These are phyloP conservation scores for Shiraia bambusicola DNA, from an alignment of 2,329 filamentous ascomycete species.

Conservation along the genomic window DNA sequence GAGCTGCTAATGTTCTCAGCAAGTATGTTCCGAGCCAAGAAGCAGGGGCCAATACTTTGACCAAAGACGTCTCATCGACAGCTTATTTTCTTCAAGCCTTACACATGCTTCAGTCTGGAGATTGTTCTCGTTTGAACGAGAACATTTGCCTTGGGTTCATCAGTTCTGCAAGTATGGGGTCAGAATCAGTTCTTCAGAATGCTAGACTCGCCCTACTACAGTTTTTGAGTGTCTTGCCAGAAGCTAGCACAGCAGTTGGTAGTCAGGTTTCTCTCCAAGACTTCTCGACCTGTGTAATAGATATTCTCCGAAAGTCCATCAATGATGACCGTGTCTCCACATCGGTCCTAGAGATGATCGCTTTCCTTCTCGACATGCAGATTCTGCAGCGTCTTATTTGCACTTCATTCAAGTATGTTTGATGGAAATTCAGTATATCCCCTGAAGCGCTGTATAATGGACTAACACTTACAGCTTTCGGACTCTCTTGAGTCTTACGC, in stretches of 20 bases:
- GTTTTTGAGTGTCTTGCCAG: slow-evolving; percentile 34
- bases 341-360: slow-evolving; percentile 73
- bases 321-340: slow-evolving; percentile 69
- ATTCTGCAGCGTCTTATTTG: slow-evolving; percentile 44
- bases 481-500: slow-evolving; percentile 67
- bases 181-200: slow-evolving; percentile 71
- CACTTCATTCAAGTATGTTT: slow-evolving; percentile 57
- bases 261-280: slow-evolving; percentile 26
- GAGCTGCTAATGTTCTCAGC: slow-evolving; percentile 29
- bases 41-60: slow-evolving; percentile 3
- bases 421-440: neutral
- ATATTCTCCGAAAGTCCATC: slow-evolving; percentile 33
- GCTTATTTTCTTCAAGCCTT: slow-evolving; percentile 61
- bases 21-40: slow-evolving; percentile 5
- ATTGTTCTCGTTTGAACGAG: slow-evolving; percentile 18
- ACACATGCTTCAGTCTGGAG: slow-evolving; percentile 14
- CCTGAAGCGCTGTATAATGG: neutral
- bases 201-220: slow-evolving; percentile 65
- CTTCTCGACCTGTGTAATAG: slow-evolving; percentile 27
- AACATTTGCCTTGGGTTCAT: slow-evolving; percentile 66
- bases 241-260: neutral
- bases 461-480: slow-evolving; percentile 48
- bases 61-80: slow-evolving; percentile 57
- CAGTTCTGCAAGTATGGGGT: slow-evolving; percentile 74
- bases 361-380: slow-evolving; percentile 63